These are phyloP conservation scores for Trichothecium sympodiale DNA, from an alignment of 2,329 filamentous ascomycete species.

Conservation along the genomic window DNA sequence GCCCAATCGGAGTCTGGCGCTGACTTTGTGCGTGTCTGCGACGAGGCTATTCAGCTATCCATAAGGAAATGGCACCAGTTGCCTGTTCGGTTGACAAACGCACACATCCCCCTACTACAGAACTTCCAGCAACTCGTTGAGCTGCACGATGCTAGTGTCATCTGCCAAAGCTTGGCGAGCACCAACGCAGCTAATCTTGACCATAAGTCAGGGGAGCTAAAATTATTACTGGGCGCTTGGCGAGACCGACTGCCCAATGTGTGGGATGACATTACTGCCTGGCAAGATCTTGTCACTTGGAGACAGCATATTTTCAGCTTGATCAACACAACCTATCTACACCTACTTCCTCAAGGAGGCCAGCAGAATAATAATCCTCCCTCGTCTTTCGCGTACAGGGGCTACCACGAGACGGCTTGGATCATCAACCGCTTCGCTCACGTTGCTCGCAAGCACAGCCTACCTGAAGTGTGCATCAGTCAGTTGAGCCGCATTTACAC, in stretches of 20 bases:
- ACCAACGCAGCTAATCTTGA: conserved; percentile 83
- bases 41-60: conserved; percentile 93
- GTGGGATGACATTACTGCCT: conserved; percentile 98
- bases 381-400: conserved; percentile 82
- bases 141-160: conserved; percentile 92
- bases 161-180: conserved; percentile 78
- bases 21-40: conserved; percentile 83
- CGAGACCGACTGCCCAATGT: conserved; percentile 90
- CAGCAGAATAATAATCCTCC: conserved; percentile 71
- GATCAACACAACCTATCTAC: conserved; percentile 89
- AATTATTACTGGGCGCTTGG: conserved; percentile 89
- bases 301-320: conserved; percentile 96
- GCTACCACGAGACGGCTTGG: conserved; percentile 98
- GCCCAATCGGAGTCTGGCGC: conserved; percentile 62
- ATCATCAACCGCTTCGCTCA: conserved; percentile 99
- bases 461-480: conserved; percentile 94
- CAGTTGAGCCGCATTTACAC: conserved; percentile 98
- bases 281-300: conserved; percentile 99
- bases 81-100: conserved; percentile 85
- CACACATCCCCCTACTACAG: conserved; percentile 87
- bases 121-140: conserved; percentile 98
- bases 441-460: conserved; percentile 90
- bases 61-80: conserved; percentile 99
- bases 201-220: conserved; percentile 88
- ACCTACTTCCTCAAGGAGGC: conserved; percentile 67